Evolutionary conservation across 441 rosid species (phyloP), one percentile per base, ranked within the genome.

Genomic region (Manihot esculenta): DNA sequence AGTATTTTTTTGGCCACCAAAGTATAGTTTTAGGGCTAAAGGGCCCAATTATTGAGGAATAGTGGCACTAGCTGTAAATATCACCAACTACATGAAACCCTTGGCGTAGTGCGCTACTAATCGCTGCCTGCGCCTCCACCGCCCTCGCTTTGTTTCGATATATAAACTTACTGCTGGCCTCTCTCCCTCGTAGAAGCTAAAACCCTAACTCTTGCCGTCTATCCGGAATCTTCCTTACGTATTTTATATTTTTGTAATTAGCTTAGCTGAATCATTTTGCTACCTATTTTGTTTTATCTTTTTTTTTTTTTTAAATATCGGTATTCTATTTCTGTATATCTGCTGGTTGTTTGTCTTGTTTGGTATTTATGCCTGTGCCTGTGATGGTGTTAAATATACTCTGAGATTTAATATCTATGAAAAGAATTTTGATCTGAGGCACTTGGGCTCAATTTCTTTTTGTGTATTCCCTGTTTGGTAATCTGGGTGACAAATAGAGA

Each of bases 381-480:
- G 5, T 80, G 86, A 80, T 80, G 84, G 81, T 77, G 48, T 80
- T 80, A 83, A 80, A 83, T 83, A 83, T 83, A 81, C 86, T 74
- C 26, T 62, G 84, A 83, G 86, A 70, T 38, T 64, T 49, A 18
- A 38, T 61, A 54, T 64, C 83, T n/a, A 33, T 71, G 84, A 80
- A 69, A 77, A 15, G 0, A 1, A 21, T 56, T 51, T 27, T 21
- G 14, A 64, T 67, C 78, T 79, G 77, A 79, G 84, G 79, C 81
- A 61, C 26, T 17, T 8, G 24, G 20, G 62, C 44, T 58, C 5
- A 18, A 21, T 13, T 65, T 35, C 26, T 15, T 15, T n/a, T 62
- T 2, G 3, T 17, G 8, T 20, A 8, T 33, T 61, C n/a, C 4
- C 0, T 30, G 10, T 59, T 26, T 30, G 14, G n/a, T 26, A 12